Percentiles rank a stretch among this genome's conserved stretches.
Conservation (phyloP, 2,329 filamentous ascomycete species). For the Paradendryphiella salina region DNA sequence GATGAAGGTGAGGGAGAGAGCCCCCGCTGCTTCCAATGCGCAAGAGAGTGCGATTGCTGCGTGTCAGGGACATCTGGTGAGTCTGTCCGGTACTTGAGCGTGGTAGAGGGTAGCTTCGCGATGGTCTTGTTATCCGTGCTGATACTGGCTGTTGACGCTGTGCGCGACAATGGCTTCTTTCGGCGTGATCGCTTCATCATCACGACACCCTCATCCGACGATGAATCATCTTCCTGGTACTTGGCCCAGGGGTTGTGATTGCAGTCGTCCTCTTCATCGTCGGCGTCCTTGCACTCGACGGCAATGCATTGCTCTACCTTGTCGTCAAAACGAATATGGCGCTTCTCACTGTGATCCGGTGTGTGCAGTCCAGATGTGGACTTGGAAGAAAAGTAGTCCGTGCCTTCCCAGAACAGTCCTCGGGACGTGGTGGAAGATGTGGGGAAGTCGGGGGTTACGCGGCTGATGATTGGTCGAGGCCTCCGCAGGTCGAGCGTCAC, state of each 20-base stretch:
- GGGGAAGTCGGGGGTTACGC: slow-evolving; percentile 70
- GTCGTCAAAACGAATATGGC: slow-evolving; percentile 95
- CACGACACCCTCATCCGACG: slow-evolving; percentile 73
- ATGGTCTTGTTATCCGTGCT: slow-evolving; percentile 78
- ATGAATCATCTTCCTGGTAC: slow-evolving; percentile 54
- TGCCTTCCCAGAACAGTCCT: slow-evolving; percentile 64
- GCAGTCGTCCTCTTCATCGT: slow-evolving; percentile 62
- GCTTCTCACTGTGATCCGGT: slow-evolving; percentile 64
- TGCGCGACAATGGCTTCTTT: slow-evolving; percentile 57
- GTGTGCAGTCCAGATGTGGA: slow-evolving; percentile 73
- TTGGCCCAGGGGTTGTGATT: slow-evolving; percentile 47
- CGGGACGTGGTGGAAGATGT: slow-evolving; percentile 66
- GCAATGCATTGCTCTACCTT: slow-evolving; percentile 96
- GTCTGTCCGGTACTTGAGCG: slow-evolving; percentile 79
- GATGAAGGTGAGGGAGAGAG: slow-evolving; percentile 77
- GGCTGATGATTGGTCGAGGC: slow-evolving; percentile 60
- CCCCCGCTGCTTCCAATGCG: slow-evolving; percentile 52
- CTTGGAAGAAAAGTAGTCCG: slow-evolving; percentile 67
- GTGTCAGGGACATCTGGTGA: slow-evolving; percentile 68
- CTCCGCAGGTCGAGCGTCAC: slow-evolving; percentile 49
- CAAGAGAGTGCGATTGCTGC: slow-evolving; percentile 47
- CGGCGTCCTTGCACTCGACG: slow-evolving; percentile 80
- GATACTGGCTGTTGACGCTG: slow-evolving; percentile 59
- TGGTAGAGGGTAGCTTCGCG: slow-evolving; percentile 84
- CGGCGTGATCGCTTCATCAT: slow-evolving; percentile 73